phyloP scores from a whole-genome alignment of 257 asterid genomes.

The Striga asiatica region DNA sequence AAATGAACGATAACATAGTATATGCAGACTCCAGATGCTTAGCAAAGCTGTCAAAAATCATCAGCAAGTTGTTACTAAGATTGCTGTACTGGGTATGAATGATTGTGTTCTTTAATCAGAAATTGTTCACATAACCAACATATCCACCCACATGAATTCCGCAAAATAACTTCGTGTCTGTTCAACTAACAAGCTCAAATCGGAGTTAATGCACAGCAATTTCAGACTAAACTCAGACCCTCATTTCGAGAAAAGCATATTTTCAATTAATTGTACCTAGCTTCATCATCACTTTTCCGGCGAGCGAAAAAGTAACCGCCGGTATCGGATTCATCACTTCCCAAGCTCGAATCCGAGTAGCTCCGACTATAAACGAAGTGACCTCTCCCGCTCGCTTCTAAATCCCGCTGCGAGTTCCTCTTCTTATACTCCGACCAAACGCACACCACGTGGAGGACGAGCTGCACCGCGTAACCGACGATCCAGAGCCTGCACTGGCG shows the following conservation, averaged over 20 bases:
- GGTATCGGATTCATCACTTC: slow-evolving; percentile 37
- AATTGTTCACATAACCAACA: too few species aligned
- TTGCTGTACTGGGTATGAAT: too few species aligned
- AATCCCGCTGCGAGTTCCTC: slow-evolving; percentile 32
- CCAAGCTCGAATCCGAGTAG: slow-evolving; percentile 47
- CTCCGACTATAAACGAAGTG: slow-evolving; percentile 23
- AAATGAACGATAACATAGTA: slow-evolving; percentile 92
- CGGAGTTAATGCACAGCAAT: not conserved
- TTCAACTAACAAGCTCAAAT: too few species aligned
- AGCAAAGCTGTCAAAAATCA: slow-evolving; percentile 36
- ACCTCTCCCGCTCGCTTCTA: slow-evolving; percentile 19
- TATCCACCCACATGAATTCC: too few species aligned
- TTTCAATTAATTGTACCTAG: slow-evolving; percentile 37
- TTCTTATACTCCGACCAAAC: slow-evolving; percentile 55
- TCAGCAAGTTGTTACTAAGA: slow-evolving; percentile 26
- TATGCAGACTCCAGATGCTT: slow-evolving; percentile 91
- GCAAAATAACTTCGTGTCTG: too few species aligned
- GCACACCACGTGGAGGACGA: slow-evolving; percentile 37
- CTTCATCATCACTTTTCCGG: slow-evolving; percentile 46
- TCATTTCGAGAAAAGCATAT: not conserved
- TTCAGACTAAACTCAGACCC: slow-evolving; percentile 6
- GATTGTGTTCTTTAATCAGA: too few species aligned
- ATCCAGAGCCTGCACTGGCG: slow-evolving; percentile 53
- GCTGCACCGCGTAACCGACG: slow-evolving; percentile 38
- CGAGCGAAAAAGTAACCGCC: slow-evolving; percentile 35